Base-by-base conservation (phyloP, 768 basidiomycete species). In the Podaxis sp. region DNA sequence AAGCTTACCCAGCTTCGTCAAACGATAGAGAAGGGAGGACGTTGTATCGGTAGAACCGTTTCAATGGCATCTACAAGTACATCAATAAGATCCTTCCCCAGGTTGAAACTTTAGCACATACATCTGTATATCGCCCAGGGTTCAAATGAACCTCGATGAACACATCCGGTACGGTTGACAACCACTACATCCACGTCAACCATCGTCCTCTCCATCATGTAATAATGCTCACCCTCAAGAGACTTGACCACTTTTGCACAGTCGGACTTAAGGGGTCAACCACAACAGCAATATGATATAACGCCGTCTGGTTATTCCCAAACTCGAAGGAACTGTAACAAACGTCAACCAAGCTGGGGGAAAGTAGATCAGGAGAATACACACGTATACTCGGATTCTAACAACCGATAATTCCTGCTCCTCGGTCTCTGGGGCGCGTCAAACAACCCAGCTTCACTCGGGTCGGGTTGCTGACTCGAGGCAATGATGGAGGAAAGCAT, bases 41-140 rank as follows among this genome's bases (percentile, higher is more conserved):
- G 57, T 86, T 88, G 70, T 89, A 93, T 6, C 92, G 89, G 72
- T 97, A 99, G 79, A 98, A 99, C 17, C 89, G 84, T 73, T 97
- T 98, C 48, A 99, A 76, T 0, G 95, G 95, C 28, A 97, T 78
- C 92, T 97, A 65, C 1, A 28, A 19, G 19, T 5, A n/a, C 15
- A 19, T 12, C 12, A 52, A 61, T 57, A 61, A 63, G 51, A 24
- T 30, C 38, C n/a, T 5, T 33, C 33, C 8, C 33, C 0, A 19
- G 19, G 26, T n/a, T 44, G 1, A 49, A 13, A 17, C 13, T n/a
- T 13, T 15, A 8, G 17, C 22, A 68, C 81, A 30, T 63, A 94
- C 94, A 76, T 98, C 95, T 1, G 74, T 71, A 64, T 89, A 81
- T 28, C 72, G 76, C 0, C 80, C 74, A 1, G 96, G 95, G 68